These are phyloP conservation scores for Strobilomyces echinocephalus DNA, from an alignment of 768 basidiomycete species.

Conservation along the genomic window DNA sequence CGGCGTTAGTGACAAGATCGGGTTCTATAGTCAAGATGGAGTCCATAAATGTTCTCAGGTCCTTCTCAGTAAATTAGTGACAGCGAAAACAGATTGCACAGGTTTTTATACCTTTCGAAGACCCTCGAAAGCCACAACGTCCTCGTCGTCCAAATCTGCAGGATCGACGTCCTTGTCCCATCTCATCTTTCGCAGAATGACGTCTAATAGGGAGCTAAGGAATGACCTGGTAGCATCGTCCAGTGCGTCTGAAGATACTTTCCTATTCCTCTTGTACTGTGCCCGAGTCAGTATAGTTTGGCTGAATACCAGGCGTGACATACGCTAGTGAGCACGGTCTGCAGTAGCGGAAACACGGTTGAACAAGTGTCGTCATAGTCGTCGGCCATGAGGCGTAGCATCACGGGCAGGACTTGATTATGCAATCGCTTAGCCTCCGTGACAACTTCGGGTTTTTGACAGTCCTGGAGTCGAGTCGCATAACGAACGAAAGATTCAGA, in stretches of 20 bases:
- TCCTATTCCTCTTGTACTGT: conserved; percentile 79
- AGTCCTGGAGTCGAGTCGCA: conserved; percentile 43
- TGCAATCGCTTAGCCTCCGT: conserved; percentile 62
- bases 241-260: conserved; percentile 55
- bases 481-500: conserved; percentile 1
- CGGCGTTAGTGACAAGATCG: conserved; percentile 73
- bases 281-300: conserved; percentile 3
- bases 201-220: conserved; percentile 69
- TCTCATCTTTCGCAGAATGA: conserved; percentile 82
- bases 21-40: conserved; percentile 82
- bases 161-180: conserved; percentile 81
- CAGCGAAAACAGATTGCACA: neutral
- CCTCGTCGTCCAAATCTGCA: conserved; percentile 86
- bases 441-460: conserved; percentile 51
- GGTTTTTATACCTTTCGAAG: conserved; percentile 66
- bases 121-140: conserved; percentile 73
- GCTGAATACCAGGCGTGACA: conserved; percentile 21
- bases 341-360: conserved; percentile 78
- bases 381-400: conserved; percentile 87
- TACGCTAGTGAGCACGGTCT: conserved; percentile 69
- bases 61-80: conserved; percentile 43
- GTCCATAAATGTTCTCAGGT: conserved; percentile 82
- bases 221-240: conserved; percentile 71
- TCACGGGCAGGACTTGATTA: conserved; percentile 66
- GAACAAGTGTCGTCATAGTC: conserved; percentile 84